Conservation (phyloP, 2,329 filamentous ascomycete species). For the Claviceps sp. region DNA sequence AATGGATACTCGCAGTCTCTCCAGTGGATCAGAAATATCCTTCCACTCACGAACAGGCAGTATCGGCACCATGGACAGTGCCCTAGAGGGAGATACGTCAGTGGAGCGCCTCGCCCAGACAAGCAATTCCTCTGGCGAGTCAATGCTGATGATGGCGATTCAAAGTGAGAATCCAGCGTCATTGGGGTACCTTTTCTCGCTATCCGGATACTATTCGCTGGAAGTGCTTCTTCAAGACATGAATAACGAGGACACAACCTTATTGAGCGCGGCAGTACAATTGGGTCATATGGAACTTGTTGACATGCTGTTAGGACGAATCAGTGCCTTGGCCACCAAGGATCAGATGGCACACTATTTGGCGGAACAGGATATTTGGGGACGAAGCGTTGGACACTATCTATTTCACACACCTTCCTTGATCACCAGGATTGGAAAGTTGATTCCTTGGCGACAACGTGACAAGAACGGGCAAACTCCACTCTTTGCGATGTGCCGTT, state of each 20-base stretch:
- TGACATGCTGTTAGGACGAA: constrained; percentile 58
- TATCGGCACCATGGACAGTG: constrained; percentile 57
- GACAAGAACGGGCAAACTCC: constrained; percentile 98
- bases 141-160: constrained; percentile 75
- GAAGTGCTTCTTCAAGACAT: constrained; percentile 64
- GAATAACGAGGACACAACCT: constrained; percentile 79
- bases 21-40: constrained; percentile 72
- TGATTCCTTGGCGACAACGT: constrained; percentile 78
- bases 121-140: constrained; percentile 60
- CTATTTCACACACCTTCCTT: constrained; percentile 80
- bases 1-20: constrained; percentile 81
- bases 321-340: constrained; percentile 44
- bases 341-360: constrained; percentile 54
- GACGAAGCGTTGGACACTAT: constrained; percentile 87
- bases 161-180: constrained; percentile 57
- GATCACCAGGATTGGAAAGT: constrained; percentile 59
- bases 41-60: constrained; percentile 70
- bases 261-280: constrained; percentile 84
- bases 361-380: constrained; percentile 64
- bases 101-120: constrained; percentile 66
- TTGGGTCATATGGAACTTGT: constrained; percentile 64
- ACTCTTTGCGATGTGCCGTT: constrained; percentile 84
- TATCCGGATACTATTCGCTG: constrained; percentile 63
- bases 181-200: constrained; percentile 65
- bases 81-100: constrained; percentile 74